Evolutionary conservation across 2,329 filamentous ascomycete genomes (phyloP), one percentile per base, ranked within the genome.

Genomic region (Anthostomella pinea): DNA sequence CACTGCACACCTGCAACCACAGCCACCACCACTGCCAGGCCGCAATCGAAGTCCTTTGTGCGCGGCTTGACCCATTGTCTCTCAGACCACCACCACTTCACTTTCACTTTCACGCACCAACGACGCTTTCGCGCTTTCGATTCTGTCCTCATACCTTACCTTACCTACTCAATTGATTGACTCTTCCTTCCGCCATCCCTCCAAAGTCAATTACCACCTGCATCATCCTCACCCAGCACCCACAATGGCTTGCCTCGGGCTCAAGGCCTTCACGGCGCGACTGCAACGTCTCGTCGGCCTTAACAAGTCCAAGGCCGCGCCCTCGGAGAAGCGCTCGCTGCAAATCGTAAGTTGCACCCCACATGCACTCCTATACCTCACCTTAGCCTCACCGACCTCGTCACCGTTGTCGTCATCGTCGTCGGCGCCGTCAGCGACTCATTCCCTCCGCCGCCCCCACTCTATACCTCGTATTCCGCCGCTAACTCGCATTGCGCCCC

Each of bases 271-370:
- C 41, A 39, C 45, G 25, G 22, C 48, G 16, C 46, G 48, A 45
- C 31, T 58, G 3, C 53, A 55, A 20, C 46, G 46, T 14, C 42
- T 56, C 33, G 21, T 56, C 17, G 51, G 52, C 14, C 16, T 38
- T 23, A 30, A 38, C 26, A 54, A 51, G 34, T 37, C 51, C 16
- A 49, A 53, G 31, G 30, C 43, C 11, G 22, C 41, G 21, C 31
- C 41, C 4, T 34, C 45, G 8, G 48, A 58, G 39, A 51, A 53
- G 41, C 46, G 40, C 18, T 35, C 46, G 10, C 33, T 58, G 13
- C 49, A 55, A 28, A 58, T 58, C 22, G 55, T 58, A 50, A 31
- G 55, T 52, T 26, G 11, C 8, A 19, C 20, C 5, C 21, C 13
- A 9, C 25, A 4, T 52, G 28, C 33, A 21, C 13, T 14, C 17